A percentile compares a stretch with the other conserved stretches of the same genome.
Evolutionary conservation across 2,329 filamentous ascomycete species (phyloP).

Genomic region (Calonectria pauciramosa): DNA sequence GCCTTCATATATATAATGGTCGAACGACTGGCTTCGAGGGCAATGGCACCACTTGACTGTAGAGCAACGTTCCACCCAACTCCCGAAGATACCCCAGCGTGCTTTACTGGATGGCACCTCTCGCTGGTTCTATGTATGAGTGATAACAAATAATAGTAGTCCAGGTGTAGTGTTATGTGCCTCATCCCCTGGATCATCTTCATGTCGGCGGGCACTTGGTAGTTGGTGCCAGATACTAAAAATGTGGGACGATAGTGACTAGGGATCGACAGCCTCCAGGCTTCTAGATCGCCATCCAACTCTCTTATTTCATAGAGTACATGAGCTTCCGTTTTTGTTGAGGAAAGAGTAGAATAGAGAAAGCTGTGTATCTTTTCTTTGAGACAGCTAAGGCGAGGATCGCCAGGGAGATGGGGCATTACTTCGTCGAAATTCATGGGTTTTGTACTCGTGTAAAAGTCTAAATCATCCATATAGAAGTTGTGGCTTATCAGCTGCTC

Average conservation of each 20-base stretch:
- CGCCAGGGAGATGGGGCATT: slow-evolving; percentile 57
- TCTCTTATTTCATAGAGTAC: slow-evolving; percentile 68
- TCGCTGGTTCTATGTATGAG: slow-evolving; percentile 69
- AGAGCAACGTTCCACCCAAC: slow-evolving; percentile 58
- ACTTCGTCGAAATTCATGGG: neutral
- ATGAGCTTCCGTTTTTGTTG: slow-evolving; percentile 67
- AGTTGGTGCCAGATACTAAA: slow-evolving; percentile 49
- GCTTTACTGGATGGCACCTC: slow-evolving; percentile 53
- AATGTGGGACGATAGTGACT: slow-evolving; percentile 60
- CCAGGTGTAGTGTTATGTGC: slow-evolving; percentile 62
- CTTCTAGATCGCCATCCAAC: slow-evolving; percentile 69
- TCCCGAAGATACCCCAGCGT: slow-evolving; percentile 29
- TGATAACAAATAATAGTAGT: slow-evolving; percentile 69
- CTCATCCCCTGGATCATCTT: slow-evolving; percentile 58
- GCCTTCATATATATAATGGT: slow-evolving; percentile 63
- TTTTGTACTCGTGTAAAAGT: neutral
- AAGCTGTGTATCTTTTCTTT: slow-evolving; percentile 63
- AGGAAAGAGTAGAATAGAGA: slow-evolving; percentile 63
- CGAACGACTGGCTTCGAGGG: slow-evolving; percentile 68
- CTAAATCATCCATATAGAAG: slow-evolving; percentile 22
- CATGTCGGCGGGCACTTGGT: slow-evolving; percentile 44
- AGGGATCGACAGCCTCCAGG: slow-evolving; percentile 66
- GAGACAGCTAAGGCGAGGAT: slow-evolving; percentile 63
- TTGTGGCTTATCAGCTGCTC: slow-evolving; percentile 44
- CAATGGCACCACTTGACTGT: slow-evolving; percentile 65